Base-by-base conservation (phyloP, 108 stramenopile genomes). In the Cyclostephanos tholiformis region DNA sequence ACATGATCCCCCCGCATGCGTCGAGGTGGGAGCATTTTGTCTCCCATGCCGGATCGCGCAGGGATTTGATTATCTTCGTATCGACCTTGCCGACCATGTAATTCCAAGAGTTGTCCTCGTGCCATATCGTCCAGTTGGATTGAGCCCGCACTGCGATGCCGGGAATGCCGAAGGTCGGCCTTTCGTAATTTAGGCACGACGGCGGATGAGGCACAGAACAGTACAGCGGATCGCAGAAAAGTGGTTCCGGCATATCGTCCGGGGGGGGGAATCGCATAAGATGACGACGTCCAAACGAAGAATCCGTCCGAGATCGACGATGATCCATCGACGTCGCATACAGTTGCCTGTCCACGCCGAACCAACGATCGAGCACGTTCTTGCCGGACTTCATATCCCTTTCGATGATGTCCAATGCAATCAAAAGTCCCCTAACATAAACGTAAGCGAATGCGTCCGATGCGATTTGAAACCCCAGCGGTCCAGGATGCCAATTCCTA, bases 401-500 rank as follows among this genome's bases (percentile, higher is more conserved):
- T 58, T 84, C 83, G 57, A 86, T 84, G 20, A 77, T 59, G 25
- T 84, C 83, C 29, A 86, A 56, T 12, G 85, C 85, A 62, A 56
- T 60, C 49, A 86, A 23, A 5, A 82, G 38, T 41, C 79, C 82
- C 43, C 23, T 52, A 8, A 57, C 48, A 59, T 86, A 86, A n/a
- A 70, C 74, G 63, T 86, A 86, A 2, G 81, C 70, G 69, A 84
- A 84, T 43, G 83, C 85, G 68, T 86, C 85, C 22, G 83, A 35
- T 14, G 82, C 75, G 49, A 75, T 74, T 48, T 86, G 83, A 69
- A 84, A 84, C 8, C 85, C 85, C 7, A 86, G 65, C 13, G 85
- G 85, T 25, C 85, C 85, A 4, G 85, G 85, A 67, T 86, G 85
- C 83, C 85, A 86, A 36, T 86, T 86, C 13, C 85, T 51, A 29